Percentiles rank a stretch among this genome's conserved stretches.
Evolutionary conservation across 148 eudicot species (phyloP).

Genomic region (Fagopyrum homotropicum): DNA sequence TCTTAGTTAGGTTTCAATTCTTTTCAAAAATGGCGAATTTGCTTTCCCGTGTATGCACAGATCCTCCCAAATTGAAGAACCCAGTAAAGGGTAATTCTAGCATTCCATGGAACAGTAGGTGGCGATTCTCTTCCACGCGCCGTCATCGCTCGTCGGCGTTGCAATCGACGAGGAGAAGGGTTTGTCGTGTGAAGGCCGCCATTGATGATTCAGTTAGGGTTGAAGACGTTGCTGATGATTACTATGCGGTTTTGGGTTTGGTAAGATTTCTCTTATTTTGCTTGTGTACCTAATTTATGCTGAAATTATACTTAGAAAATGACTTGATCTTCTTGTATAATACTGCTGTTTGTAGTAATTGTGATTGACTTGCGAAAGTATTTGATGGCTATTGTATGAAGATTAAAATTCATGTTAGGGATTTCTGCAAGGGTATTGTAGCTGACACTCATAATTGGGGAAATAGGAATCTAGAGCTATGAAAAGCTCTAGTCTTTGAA

Average conservation of each 20-base stretch:
- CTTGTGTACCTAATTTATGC: neutral
- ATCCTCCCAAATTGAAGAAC: constrained; percentile 58
- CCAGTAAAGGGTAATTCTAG: constrained; percentile 26
- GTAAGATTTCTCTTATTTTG: constrained; percentile 30
- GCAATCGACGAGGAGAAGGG: constrained; percentile 27
- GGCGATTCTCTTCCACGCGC: constrained; percentile 33
- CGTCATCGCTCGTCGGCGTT: constrained; percentile 19
- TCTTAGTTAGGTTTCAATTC: neutral
- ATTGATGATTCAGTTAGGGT: constrained; percentile 23
- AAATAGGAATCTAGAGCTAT: neutral
- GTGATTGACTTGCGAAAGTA: neutral
- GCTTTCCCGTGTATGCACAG: constrained; percentile 69
- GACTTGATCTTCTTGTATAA: neutral
- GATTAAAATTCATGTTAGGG: neutral
- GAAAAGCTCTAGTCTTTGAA: no score
- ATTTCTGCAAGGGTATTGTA: neutral
- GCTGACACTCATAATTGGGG: neutral
- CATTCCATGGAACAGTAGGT: constrained; percentile 25
- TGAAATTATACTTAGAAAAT: neutral
- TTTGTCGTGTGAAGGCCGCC: constrained; percentile 40
- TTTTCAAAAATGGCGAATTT: constrained; percentile 35
- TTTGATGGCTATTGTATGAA: neutral
- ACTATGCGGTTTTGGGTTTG: constrained; percentile 85
- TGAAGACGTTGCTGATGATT: constrained; percentile 66
- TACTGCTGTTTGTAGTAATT: no score